A percentile compares a stretch with the other conserved stretches of the same genome.
Evolutionary conservation across 2,329 filamentous ascomycete species (phyloP).

Genomic region (Fusarium sterilihyphosum): DNA sequence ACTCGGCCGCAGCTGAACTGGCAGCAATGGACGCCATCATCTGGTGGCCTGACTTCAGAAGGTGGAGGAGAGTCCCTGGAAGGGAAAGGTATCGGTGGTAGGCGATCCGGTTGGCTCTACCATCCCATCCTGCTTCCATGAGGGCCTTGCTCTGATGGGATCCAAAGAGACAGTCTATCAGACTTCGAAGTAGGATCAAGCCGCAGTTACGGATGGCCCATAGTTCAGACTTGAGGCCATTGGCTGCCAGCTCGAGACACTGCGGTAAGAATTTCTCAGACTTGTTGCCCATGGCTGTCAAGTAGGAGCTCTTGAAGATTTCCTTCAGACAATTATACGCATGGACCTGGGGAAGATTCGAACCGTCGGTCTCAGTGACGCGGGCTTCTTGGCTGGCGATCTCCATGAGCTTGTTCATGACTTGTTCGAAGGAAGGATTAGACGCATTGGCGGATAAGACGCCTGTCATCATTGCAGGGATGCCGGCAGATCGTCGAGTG

Average conservation of each 20-base stretch:
- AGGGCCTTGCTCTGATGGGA: slow-evolving; percentile 75
- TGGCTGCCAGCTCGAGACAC: slow-evolving; percentile 81
- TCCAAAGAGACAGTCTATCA: slow-evolving; percentile 82
- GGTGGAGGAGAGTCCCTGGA: slow-evolving; percentile 68
- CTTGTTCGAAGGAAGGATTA: slow-evolving; percentile 69
- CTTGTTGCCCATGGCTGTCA: slow-evolving; percentile 75
- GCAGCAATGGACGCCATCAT: slow-evolving; percentile 52
- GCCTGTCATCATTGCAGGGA: slow-evolving; percentile 86
- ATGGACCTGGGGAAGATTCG: slow-evolving; percentile 88
- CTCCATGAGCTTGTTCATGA: slow-evolving; percentile 69
- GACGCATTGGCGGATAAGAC: slow-evolving; percentile 75
- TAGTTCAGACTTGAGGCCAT: slow-evolving; percentile 80
- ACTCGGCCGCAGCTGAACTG: slow-evolving; percentile 64
- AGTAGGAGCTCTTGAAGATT: slow-evolving; percentile 83
- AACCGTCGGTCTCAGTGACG: slow-evolving; percentile 67
- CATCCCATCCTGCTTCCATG: slow-evolving; percentile 72
- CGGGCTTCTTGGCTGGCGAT: slow-evolving; percentile 66
- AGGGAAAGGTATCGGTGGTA: slow-evolving; percentile 76
- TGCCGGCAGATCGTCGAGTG: slow-evolving; percentile 89
- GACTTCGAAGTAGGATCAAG: slow-evolving; percentile 84
- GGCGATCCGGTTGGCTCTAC: slow-evolving; percentile 71
- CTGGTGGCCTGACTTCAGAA: slow-evolving; percentile 65
- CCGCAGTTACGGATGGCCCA: slow-evolving; percentile 98
- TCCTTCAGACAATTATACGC: slow-evolving; percentile 94
- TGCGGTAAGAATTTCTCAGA: slow-evolving; percentile 79